Conservation (phyloP, 176 grass and related monocot genomes). For the Areca catechu region DNA sequence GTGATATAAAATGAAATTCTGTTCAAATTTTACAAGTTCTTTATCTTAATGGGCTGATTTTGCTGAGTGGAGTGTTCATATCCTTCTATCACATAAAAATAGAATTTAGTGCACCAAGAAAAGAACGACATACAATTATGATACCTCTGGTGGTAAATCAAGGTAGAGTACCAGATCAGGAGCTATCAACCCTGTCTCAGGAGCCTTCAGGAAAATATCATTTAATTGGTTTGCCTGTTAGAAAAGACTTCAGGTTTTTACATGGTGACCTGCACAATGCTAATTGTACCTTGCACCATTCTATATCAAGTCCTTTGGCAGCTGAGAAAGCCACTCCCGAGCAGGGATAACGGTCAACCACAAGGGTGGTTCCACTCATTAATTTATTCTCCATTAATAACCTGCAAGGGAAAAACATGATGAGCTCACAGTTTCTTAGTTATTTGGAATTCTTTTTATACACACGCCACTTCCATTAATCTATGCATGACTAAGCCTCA, state of each 20-base stretch:
- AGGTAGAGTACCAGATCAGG: too few species aligned
- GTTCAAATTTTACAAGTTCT: too few species aligned
- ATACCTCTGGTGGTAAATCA: constrained; percentile 76
- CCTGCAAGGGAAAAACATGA: constrained; percentile 17
- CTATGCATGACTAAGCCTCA: too few species aligned
- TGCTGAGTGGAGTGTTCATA: too few species aligned
- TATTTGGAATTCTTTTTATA: too few species aligned
- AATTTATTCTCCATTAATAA: constrained; percentile 78
- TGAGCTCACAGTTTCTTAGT: too few species aligned
- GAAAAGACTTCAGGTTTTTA: not conserved
- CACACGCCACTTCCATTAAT: too few species aligned
- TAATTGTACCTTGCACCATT: constrained; percentile 55
- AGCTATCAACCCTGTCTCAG: constrained; percentile 21
- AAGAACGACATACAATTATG: not conserved
- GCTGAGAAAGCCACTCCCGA: constrained; percentile 43
- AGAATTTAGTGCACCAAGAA: too few species aligned
- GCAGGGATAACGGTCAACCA: constrained; percentile 63
- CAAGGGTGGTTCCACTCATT: constrained; percentile 55
- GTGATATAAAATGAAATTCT: too few species aligned
- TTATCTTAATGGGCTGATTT: too few species aligned
- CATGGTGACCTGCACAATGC: not conserved
- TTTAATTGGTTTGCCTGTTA: not conserved
- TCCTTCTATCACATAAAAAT: too few species aligned
- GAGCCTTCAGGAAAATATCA: constrained; percentile 36
- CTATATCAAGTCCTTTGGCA: constrained; percentile 56